These are phyloP conservation scores for Candida sakaeoensis DNA, from an alignment of 805 yeast genomes.

Conservation along the genomic window DNA sequence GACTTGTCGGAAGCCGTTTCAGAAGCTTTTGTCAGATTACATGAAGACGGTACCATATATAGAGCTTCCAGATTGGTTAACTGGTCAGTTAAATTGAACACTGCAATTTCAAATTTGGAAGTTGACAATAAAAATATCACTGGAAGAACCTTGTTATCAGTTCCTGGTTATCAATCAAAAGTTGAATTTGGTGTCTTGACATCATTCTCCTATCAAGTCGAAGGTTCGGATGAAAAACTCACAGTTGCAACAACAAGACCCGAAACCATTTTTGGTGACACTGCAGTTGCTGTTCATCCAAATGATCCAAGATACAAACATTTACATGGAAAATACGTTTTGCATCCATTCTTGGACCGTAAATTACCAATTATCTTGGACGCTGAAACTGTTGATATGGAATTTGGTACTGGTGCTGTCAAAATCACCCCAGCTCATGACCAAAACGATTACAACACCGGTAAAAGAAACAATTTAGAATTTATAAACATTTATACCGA, in stretches of 20 bases:
- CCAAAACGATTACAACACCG: slow-evolving; percentile 92
- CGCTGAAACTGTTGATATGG: slow-evolving; percentile 95
- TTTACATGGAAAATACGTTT: slow-evolving; percentile 87
- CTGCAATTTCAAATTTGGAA: slow-evolving; percentile 94
- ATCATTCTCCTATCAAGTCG: slow-evolving; percentile 90
- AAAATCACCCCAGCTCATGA: slow-evolving; percentile 99
- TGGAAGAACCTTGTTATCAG: slow-evolving; percentile 74
- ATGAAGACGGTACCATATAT: slow-evolving; percentile 93
- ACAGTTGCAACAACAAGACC: slow-evolving; percentile 98
- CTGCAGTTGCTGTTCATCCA: slow-evolving; percentile 97
- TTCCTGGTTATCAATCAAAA: slow-evolving; percentile 87
- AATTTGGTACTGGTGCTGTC: slow-evolving; percentile 99
- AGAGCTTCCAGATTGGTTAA: slow-evolving; percentile 90
- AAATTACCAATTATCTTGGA: slow-evolving; percentile 86
- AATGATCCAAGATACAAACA: slow-evolving; percentile 89
- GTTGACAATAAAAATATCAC: slow-evolving; percentile 88
- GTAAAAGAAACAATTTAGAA: slow-evolving; percentile 89
- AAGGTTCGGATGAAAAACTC: slow-evolving; percentile 77
- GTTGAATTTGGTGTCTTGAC: slow-evolving; percentile 96
- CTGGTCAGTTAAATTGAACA: slow-evolving; percentile 93
- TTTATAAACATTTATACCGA: slow-evolving; percentile 88
- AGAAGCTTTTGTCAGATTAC: slow-evolving; percentile 87
- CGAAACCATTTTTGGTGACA: slow-evolving; percentile 96
- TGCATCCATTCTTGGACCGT: slow-evolving; percentile 87
- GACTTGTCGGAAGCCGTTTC: slow-evolving; percentile 72